Evolutionary conservation across 495 filamentous ascomycete species (phyloP).

Genomic region (Ramalina peruviana): DNA sequence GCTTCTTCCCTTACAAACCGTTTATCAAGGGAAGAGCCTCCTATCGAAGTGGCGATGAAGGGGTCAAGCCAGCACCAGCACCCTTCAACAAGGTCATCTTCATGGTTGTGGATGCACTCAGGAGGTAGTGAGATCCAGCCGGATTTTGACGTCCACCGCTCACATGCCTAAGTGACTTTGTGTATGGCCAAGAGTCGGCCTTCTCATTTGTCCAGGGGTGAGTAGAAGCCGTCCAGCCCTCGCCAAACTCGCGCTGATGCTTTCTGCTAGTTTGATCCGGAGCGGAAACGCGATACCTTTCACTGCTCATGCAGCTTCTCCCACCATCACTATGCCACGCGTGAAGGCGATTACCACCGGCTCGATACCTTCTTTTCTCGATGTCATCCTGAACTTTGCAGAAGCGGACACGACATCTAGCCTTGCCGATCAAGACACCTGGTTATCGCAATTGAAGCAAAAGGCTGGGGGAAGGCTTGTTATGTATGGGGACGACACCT

Average conservation of each 20-base stretch:
- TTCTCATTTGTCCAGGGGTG: constrained; percentile 86
- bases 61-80: constrained; percentile 33
- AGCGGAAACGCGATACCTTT: constrained; percentile 76
- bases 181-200: constrained; percentile 67
- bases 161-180: constrained; percentile 63
- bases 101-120: constrained; percentile 93
- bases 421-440: constrained; percentile 79
- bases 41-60: constrained; percentile 35
- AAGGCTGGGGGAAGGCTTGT: constrained; percentile 54
- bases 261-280: constrained; percentile 55
- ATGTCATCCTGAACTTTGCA: constrained; percentile 92
- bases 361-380: constrained; percentile 89
- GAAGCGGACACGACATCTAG: constrained; percentile 84
- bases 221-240: background rate
- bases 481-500: constrained; percentile 98
- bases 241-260: background rate
- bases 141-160: constrained; percentile 7
- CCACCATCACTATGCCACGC: constrained; percentile 96
- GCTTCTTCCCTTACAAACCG: constrained; percentile 97
- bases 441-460: constrained; percentile 81
- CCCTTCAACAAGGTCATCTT: constrained; percentile 85
- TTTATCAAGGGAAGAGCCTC: constrained; percentile 70
- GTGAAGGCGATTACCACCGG: constrained; percentile 96
- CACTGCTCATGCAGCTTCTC: constrained; percentile 88
- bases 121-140: constrained; percentile 46